Conservation (phyloP, 352 stramenopile species). For the Globisporangium lucens region DNA sequence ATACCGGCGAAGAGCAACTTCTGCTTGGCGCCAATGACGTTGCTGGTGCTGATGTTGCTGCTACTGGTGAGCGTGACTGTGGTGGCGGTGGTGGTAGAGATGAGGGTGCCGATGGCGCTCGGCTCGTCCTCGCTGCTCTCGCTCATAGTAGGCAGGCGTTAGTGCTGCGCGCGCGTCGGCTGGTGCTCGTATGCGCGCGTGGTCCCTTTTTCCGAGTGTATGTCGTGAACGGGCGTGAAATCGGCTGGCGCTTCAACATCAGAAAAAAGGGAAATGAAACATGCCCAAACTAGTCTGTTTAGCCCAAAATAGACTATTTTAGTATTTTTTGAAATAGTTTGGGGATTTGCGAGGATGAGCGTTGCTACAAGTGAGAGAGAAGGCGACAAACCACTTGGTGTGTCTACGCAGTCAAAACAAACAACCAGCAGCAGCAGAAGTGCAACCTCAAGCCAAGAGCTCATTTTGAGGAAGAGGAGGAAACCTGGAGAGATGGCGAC, state of each 20-base stretch:
- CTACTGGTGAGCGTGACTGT: slow-evolving; percentile 12
- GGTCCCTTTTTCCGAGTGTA: too few species aligned
- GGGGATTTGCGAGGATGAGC: too few species aligned
- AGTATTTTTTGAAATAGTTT: too few species aligned
- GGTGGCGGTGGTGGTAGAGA: not conserved
- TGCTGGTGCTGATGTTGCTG: slow-evolving; percentile 10
- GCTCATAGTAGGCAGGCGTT: slow-evolving; percentile 23
- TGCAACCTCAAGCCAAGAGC: slow-evolving; percentile 8
- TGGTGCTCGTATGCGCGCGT: not conserved
- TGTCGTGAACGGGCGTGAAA: too few species aligned
- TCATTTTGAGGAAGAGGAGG: slow-evolving; percentile 14
- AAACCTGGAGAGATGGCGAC: slow-evolving; percentile 21
- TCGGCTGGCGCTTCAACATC: too few species aligned
- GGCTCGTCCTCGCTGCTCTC: slow-evolving; percentile 39
- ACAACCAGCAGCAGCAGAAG: slow-evolving; percentile 9
- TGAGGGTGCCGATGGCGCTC: slow-evolving; percentile 9
- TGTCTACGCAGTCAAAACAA: not conserved
- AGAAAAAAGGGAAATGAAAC: too few species aligned
- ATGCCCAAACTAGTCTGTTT: too few species aligned
- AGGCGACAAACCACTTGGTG: too few species aligned
- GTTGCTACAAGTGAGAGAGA: too few species aligned
- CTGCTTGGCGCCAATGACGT: slow-evolving; percentile 19
- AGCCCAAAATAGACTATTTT: too few species aligned
- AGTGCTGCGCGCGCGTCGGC: not conserved
- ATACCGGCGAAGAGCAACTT: slow-evolving; percentile 53